A percentile compares a stretch with the other conserved stretches of the same genome.
These are phyloP conservation scores for Catenaria anguillulae DNA, from an alignment of 371 early-diverging fungal species.

Conservation along the genomic window DNA sequence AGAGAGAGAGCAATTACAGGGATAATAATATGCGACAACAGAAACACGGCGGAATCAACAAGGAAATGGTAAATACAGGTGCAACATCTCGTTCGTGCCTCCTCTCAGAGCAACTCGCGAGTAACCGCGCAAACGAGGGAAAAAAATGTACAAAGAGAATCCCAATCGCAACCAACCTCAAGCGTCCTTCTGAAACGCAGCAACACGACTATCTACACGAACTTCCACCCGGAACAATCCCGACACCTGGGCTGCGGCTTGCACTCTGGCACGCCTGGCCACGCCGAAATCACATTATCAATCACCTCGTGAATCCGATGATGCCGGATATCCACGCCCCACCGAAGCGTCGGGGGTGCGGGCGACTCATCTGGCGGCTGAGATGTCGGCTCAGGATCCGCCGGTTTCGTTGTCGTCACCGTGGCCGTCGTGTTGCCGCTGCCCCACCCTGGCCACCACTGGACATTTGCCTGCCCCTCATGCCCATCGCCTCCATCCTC, in stretches of 20 bases:
- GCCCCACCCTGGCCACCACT: background rate
- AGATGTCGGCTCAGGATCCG: background rate
- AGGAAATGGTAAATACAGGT: too few species aligned
- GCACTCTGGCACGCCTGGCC: constrained; percentile 8
- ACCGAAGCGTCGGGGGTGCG: constrained; percentile 13
- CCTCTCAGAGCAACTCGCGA: too few species aligned
- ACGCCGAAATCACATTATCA: constrained; percentile 32
- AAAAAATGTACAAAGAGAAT: too few species aligned
- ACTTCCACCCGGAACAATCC: constrained; percentile 9
- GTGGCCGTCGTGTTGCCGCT: background rate
- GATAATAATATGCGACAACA: too few species aligned
- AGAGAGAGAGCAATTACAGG: too few species aligned
- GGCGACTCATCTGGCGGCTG: background rate
- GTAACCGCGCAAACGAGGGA: too few species aligned
- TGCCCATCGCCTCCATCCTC: background rate
- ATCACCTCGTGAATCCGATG: constrained; percentile 70
- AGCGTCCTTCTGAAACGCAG: too few species aligned
- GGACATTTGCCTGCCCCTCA: background rate
- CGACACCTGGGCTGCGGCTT: background rate
- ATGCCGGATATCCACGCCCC: constrained; percentile 56
- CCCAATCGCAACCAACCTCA: too few species aligned
- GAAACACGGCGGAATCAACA: too few species aligned
- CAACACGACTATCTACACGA: constrained; percentile 7
- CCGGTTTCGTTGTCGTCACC: background rate
- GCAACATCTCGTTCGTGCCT: too few species aligned